Percentiles rank a stretch among this genome's conserved stretches.
phyloP scores from a whole-genome alignment of 148 eudicot species.

The Mesembryanthemum crystallinum region DNA sequence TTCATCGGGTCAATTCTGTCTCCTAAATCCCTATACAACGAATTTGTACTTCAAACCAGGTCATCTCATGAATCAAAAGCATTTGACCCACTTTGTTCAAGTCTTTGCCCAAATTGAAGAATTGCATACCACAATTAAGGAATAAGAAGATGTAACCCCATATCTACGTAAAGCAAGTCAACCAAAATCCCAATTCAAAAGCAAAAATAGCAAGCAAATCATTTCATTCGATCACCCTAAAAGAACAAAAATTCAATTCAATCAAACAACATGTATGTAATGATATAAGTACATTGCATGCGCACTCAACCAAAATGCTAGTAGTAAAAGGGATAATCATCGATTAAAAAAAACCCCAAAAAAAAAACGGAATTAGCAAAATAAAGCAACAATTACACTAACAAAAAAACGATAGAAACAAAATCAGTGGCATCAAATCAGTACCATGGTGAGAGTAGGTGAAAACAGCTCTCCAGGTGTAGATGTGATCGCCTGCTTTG shows the following conservation, averaged over 20 bases:
- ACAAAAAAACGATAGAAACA: neutral
- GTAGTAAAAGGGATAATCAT: neutral
- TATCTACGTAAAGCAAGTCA: constrained; percentile 2
- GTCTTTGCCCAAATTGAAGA: neutral
- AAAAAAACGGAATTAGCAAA: neutral
- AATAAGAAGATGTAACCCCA: constrained; percentile 5
- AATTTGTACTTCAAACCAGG: neutral
- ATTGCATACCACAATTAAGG: neutral
- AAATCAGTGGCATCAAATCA: neutral
- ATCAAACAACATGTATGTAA: too few species aligned
- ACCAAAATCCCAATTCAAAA: neutral
- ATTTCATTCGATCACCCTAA: too few species aligned
- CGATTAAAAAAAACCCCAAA: neutral
- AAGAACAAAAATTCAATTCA: too few species aligned
- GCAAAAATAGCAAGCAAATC: too few species aligned
- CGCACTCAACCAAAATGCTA: neutral
- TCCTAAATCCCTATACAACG: neutral
- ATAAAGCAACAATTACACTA: neutral
- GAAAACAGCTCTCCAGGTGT: constrained; percentile 92
- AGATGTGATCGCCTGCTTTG: constrained; percentile 87
- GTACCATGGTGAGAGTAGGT: constrained; percentile 95
- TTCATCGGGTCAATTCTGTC: too few species aligned
- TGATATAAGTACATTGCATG: neutral
- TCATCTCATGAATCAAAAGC: neutral
- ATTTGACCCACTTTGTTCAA: neutral